Base-by-base conservation (phyloP, 179 eudicot genomes). In the Gypsophila paniculata region DNA sequence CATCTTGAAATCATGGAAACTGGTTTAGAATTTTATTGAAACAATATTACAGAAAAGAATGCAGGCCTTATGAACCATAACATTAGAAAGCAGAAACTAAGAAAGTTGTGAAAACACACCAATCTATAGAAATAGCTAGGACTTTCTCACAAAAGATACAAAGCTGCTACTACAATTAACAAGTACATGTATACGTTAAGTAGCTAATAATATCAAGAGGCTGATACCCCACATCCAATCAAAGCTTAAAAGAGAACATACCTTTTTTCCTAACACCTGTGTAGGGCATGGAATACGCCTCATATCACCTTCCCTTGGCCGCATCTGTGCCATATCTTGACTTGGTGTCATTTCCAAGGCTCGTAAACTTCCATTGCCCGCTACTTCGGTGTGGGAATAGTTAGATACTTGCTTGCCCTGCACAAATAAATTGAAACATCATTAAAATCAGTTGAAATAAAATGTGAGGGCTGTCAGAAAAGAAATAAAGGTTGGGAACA, bases 181-280 rank as follows among this genome's bases (percentile, higher is more conserved):
- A 61, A 6, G 19, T 15, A 44, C 61, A 19, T 3, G 54, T 64
- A 10, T 3, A 48, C 10, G 12, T 13, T 14, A 53, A 23, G 29
- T 0, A 25, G 10, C 54, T 11, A 23, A 11, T 22, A n/a, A 2
- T 8, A 18, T 49, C 32, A 68, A 68, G 22, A 61, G 60, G 54
- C 42, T 22, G 10, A 49, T 39, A 29, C 57, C 46, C 57, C 13
- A 22, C 15, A 25, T 42, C 61, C 29, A 67, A 34, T 3, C 17
- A 65, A 18, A 29, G 10, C n/a, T 9, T 32, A 19, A 68, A 42
- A 51, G 49, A 51, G 49, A 68, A 70, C 64, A 21, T 76, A 92
- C 98, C 96, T 93, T 87, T 78, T 78, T 84, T 75, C 81, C 86
- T 60, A 85, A 85, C 64, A 82, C 85, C 76, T 81, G 82, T 32